A percentile compares a stretch with the other conserved stretches of the same genome.
These are phyloP conservation scores for Colletotrichum sp. DNA, from an alignment of 2,329 filamentous ascomycete genomes.

Conservation along the genomic window DNA sequence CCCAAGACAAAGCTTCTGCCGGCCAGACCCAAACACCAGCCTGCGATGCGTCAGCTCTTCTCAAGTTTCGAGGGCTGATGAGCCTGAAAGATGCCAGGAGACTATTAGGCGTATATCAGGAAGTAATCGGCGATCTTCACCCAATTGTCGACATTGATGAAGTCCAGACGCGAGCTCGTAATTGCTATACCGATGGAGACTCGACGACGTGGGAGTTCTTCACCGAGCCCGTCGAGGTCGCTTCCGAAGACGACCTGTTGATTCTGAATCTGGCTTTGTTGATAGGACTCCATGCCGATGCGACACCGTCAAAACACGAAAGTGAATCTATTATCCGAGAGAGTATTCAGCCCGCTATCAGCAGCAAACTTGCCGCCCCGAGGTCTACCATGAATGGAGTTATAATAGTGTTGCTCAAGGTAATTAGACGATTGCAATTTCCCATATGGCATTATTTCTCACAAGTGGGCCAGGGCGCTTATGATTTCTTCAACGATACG, in stretches of 20 bases:
- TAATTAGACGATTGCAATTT: not conserved
- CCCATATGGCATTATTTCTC: not conserved
- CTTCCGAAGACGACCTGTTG: constrained; percentile 12
- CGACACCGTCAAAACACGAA: not conserved
- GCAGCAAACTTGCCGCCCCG: not conserved
- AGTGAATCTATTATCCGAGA: not conserved
- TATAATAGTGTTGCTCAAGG: not conserved
- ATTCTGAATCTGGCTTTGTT: constrained; percentile 14
- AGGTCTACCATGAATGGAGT: not conserved
- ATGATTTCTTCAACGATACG: constrained; percentile 29
- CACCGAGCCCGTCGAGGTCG: not conserved
- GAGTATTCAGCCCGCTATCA: not conserved
- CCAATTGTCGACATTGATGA: not conserved
- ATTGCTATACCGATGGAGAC: not conserved
- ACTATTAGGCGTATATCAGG: not conserved
- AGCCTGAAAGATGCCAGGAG: not conserved
- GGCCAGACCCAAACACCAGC: not conserved
- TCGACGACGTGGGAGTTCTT: not conserved
- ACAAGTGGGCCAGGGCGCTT: constrained; percentile 14
- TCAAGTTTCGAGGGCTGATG: not conserved
- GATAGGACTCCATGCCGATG: constrained; percentile 16
- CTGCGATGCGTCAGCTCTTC: not conserved
- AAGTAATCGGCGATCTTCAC: not conserved
- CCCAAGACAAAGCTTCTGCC: not conserved
- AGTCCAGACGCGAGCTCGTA: not conserved